These are phyloP conservation scores for Aphanomyces astaci DNA, from an alignment of 352 stramenopile species.

Conservation along the genomic window DNA sequence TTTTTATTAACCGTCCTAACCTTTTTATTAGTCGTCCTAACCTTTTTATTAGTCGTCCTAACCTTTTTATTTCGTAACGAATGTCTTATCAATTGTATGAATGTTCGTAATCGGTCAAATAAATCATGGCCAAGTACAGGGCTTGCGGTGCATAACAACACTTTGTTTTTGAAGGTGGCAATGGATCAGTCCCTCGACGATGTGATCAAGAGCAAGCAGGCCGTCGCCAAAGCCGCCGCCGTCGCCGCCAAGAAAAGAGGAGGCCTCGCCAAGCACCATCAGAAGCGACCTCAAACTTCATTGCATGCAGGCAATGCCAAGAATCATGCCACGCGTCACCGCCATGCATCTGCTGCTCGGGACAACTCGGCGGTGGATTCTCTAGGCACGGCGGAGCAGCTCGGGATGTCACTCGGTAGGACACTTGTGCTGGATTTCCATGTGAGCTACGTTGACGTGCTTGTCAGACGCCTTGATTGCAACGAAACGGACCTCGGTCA, in stretches of 20 bases:
- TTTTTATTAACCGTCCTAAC: no score
- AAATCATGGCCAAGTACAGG: no score
- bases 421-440: not conserved
- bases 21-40: no score
- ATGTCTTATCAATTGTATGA: not conserved
- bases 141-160: no score
- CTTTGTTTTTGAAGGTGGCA: not conserved
- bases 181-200: constrained; percentile 1
- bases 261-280: not conserved
- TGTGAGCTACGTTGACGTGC: not conserved
- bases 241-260: not conserved
- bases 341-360: no score
- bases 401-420: constrained; percentile 2
- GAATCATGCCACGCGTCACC: not conserved
- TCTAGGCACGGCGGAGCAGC: constrained; percentile 2
- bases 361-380: not conserved
- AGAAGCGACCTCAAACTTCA: not conserved
- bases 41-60: no score
- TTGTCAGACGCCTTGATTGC: not conserved
- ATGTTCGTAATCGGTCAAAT: not conserved
- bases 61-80: no score
- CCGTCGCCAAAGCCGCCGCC: not conserved
- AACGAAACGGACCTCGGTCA: not conserved
- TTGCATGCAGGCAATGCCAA: no score
- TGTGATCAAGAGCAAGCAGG: constrained; percentile 5